Evolutionary conservation across 306 rosid genomes (phyloP).

Genomic region (Citrullus mucosospermus): DNA sequence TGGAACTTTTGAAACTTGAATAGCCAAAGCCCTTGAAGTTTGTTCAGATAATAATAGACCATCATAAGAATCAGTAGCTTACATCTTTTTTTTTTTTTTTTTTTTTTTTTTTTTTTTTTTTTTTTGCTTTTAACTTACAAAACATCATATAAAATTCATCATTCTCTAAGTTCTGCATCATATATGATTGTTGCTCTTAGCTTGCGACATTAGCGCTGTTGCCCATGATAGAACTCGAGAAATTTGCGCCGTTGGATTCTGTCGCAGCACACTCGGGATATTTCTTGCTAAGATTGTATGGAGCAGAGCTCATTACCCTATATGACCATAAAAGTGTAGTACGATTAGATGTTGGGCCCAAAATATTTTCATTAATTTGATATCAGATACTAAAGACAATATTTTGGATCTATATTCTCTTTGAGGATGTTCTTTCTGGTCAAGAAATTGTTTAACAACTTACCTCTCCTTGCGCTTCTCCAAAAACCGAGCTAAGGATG

Average conservation of each 20-base stretch:
- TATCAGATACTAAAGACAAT: neutral
- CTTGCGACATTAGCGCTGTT: constrained; percentile 10
- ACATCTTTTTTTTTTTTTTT: constrained; percentile 15
- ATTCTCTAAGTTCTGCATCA: constrained; percentile 10
- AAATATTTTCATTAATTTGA: neutral
- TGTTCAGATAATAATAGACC: constrained; percentile 2
- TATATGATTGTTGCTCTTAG: constrained; percentile 12
- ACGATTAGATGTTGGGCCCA: neutral
- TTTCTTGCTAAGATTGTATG: constrained; percentile 51
- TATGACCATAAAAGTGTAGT: constrained; percentile 2
- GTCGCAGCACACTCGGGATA: constrained; percentile 27
- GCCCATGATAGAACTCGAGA: constrained; percentile 11
- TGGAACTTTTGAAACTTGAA: neutral
- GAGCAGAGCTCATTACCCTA: constrained; percentile 74
- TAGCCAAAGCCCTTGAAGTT: neutral
- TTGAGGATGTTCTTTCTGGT: neutral
- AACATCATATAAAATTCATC: constrained; percentile 10
- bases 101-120: constrained; percentile 19
- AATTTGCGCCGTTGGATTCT: constrained; percentile 41
- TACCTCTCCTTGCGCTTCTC: constrained; percentile 99
- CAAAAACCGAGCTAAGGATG: constrained; percentile 80
- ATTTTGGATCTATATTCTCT: neutral
- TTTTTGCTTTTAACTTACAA: constrained; percentile 14
- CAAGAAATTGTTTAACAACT: neutral
- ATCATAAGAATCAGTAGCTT: constrained; percentile 16